Evolutionary conservation across 2,329 filamentous ascomycete genomes (phyloP), one percentile per base, ranked within the genome.

Genomic region (Aspergillus pseudoterreus): DNA sequence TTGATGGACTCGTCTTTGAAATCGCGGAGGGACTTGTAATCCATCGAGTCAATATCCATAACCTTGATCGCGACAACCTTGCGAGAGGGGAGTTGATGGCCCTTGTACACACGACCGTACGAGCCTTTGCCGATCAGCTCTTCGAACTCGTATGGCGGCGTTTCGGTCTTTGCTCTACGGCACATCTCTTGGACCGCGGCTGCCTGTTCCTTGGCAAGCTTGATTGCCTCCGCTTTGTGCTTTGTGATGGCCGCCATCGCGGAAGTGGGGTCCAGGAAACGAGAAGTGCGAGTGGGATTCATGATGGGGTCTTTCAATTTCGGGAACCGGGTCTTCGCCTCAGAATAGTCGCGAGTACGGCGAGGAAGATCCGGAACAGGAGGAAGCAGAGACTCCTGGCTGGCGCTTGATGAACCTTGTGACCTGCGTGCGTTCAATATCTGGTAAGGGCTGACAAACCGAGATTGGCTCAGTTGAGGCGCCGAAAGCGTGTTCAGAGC

Each of bases 31-130:
- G 72, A 69, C 49, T 72, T 71, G 59, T 78, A 78, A 56, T 79
- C 76, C 27, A 75, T 58, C 2, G 74, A 70, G 57, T 79, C 76
- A 36, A 78, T 73, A 53, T 79, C 76, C 56, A 78, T 67, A 12
- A 79, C 75, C 52, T 79, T 79, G 53, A 79, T 74, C 12, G 76
- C 76, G n/a, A 79, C 76, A 9, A 77, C 56, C 21, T 72, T 67
- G 17, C 67, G 64, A 3, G 68, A 69, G 17, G 69, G 64, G 8
- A 66, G 63, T 50, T 75, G 66, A 33, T 67, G 71, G 24, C 76
- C 74, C 63, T 77, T 78, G 64, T 77, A 79, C 10, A 79, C 76
- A 56, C 76, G 71, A 27, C 76, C 76, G 62, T 78, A 79, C 4
- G 74, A 71, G 15, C 76, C 76, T 59, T 79, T 78, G 4, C 76